These are phyloP conservation scores for Meredithiella fracta DNA, from an alignment of 2,329 filamentous ascomycete species.

Conservation along the genomic window DNA sequence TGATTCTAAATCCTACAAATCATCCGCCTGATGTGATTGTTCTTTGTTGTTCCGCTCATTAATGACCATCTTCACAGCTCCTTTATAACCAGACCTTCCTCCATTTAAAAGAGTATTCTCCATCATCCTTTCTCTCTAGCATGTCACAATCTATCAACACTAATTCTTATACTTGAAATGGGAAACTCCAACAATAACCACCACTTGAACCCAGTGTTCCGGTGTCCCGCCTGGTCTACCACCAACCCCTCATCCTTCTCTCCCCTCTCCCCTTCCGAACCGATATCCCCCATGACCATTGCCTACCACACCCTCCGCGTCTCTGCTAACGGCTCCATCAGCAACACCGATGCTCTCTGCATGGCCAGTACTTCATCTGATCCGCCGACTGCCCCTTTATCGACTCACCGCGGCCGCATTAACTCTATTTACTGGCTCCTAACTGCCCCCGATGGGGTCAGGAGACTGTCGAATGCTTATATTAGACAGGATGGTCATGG, in stretches of 20 bases:
- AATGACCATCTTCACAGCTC: too few species aligned
- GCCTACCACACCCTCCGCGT: background rate
- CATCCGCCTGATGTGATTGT: background rate
- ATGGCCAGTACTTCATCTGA: background rate
- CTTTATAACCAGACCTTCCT: background rate
- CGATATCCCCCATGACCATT: constrained; percentile 10
- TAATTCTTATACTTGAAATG: too few species aligned
- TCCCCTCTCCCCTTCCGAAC: background rate
- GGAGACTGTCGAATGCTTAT: constrained; percentile 5
- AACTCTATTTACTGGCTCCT: constrained; percentile 10
- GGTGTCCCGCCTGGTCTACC: constrained; percentile 1
- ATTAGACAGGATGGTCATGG: constrained; percentile 1
- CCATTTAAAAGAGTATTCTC: too few species aligned
- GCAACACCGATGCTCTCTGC: background rate
- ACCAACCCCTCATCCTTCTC: background rate
- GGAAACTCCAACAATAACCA: background rate
- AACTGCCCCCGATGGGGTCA: background rate
- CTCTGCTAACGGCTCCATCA: background rate
- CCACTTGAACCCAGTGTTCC: background rate
- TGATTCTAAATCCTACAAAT: too few species aligned
- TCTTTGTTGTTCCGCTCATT: background rate
- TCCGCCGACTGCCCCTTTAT: background rate
- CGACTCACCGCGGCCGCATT: background rate
- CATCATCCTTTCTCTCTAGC: too few species aligned
- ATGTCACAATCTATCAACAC: too few species aligned